phyloP scores from a whole-genome alignment of 441 rosid species.

The Dalechampia spathulata region DNA sequence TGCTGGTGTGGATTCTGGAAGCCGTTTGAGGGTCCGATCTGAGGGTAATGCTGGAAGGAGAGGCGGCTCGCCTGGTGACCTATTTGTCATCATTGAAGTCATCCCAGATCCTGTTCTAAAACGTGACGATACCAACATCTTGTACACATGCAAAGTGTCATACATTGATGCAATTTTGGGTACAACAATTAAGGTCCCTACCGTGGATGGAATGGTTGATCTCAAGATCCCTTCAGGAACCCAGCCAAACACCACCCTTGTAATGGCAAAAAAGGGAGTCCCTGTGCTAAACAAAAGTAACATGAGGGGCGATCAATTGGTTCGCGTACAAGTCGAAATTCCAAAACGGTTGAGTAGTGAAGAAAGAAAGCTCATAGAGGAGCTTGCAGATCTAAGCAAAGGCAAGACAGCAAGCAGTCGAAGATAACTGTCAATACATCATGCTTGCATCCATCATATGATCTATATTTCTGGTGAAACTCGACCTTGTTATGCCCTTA shows the following conservation, averaged over 20 bases:
- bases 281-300: conserved; percentile 80
- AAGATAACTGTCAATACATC: conserved; percentile 42
- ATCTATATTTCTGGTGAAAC: not conserved
- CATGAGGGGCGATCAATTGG: conserved; percentile 94
- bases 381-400: conserved; percentile 86
- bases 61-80: conserved; percentile 93
- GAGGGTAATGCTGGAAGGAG: conserved; percentile 92
- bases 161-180: conserved; percentile 90
- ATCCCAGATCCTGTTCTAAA: conserved; percentile 80
- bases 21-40: conserved; percentile 83
- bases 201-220: conserved; percentile 90
- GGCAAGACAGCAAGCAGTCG: conserved; percentile 63
- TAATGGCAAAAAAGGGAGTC: conserved; percentile 92
- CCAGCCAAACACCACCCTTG: conserved; percentile 85
- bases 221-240: conserved; percentile 91
- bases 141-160: conserved; percentile 80
- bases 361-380: conserved; percentile 83
- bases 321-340: conserved; percentile 90
- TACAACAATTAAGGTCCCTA: conserved; percentile 78
- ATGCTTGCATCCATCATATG: not conserved
- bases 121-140: conserved; percentile 77
- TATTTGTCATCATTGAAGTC: conserved; percentile 77
- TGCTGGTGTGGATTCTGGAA: conserved; percentile 90
- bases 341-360: conserved; percentile 83
- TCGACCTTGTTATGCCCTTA: not conserved